Percentiles rank a stretch among this genome's conserved stretches.
Evolutionary conservation across 495 filamentous ascomycete genomes (phyloP).

Genomic region (Podospora comata): DNA sequence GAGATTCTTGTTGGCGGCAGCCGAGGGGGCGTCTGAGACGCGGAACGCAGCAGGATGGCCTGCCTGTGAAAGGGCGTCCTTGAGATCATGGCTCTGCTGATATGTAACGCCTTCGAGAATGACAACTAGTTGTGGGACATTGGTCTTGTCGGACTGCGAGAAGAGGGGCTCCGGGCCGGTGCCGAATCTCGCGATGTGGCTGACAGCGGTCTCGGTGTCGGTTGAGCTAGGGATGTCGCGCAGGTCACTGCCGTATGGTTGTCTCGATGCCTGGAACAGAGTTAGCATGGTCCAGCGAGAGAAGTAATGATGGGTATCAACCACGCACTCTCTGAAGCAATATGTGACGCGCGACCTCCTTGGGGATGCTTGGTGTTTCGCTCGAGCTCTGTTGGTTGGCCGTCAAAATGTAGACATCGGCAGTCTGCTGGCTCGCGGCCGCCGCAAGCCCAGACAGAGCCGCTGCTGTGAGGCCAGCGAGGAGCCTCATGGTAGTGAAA

Average conservation of each 20-base stretch:
- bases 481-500: constrained; percentile 30
- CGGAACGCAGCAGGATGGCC: constrained; percentile 42
- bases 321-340: constrained; percentile 31
- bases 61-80: constrained; percentile 30
- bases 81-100: constrained; percentile 31
- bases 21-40: constrained; percentile 40
- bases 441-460: constrained; percentile 31
- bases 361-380: constrained; percentile 28
- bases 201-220: constrained; percentile 38
- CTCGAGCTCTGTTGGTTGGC: constrained; percentile 18
- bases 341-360: constrained; percentile 38
- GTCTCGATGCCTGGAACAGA: constrained; percentile 38
- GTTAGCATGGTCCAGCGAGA: constrained; percentile 28
- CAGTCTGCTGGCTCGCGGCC: constrained; percentile 25
- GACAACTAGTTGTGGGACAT: constrained; percentile 48
- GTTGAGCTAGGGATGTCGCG: constrained; percentile 41
- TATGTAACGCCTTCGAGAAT: constrained; percentile 47
- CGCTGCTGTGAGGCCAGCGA: constrained; percentile 26
- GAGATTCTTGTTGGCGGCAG: constrained; percentile 36
- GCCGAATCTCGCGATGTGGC: constrained; percentile 41
- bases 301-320: constrained; percentile 15
- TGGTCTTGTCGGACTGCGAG: constrained; percentile 23
- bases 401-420: constrained; percentile 33
- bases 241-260: constrained; percentile 35
- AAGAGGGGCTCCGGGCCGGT: constrained; percentile 43